Evolutionary conservation across 306 rosid genomes (phyloP), one percentile per base, ranked within the genome.

Genomic region (Prinsepia uniflora): DNA sequence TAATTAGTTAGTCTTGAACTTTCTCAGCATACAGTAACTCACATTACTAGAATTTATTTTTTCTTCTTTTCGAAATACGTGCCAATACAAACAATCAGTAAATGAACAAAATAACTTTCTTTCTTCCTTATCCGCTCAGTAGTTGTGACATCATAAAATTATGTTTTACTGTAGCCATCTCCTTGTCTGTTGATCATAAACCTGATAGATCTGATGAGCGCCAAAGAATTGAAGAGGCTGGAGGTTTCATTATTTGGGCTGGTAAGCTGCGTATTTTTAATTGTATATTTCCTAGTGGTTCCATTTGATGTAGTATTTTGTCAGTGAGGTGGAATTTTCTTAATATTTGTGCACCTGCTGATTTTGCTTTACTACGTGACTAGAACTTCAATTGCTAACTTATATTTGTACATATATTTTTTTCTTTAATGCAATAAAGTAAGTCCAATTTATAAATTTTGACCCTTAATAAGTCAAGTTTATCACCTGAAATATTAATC

Each of bases 131-230:
- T 67, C 64, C 53, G 30, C 6, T 80, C 49, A 50, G 15, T n/a
- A 42, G 45, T 22, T 49, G 10, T 72, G 45, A 60, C 54, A 46
- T 63, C 60, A 20, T 36, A 10, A 8, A 40, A 30, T 64, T 78
- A 24, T 63, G 22, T 77, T 60, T 65, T 64, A 20, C 53, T 84
- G 84, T 78, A 91, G 96, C 96, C 71, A 74, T 89, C 65, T 89
- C 97, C 48, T 82, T 91, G 76, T 89, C 97, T 36, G 70, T 75
- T 61, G 97, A 91, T 85, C 97, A 91, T 84, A 91, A 89, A 68
- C 97, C 97, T 78, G 91, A 91, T 80, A 87, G 96, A 82, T 80
- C 90, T 77, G 97, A 91, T 67, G 97, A 91, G 72, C 92, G 96
- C 41, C 62, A 74, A 70, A 84, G 97, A 81, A 91, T 91, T 79